Conservation (phyloP, 768 basidiomycete genomes). For the Coprinopsis cinerea region DNA sequence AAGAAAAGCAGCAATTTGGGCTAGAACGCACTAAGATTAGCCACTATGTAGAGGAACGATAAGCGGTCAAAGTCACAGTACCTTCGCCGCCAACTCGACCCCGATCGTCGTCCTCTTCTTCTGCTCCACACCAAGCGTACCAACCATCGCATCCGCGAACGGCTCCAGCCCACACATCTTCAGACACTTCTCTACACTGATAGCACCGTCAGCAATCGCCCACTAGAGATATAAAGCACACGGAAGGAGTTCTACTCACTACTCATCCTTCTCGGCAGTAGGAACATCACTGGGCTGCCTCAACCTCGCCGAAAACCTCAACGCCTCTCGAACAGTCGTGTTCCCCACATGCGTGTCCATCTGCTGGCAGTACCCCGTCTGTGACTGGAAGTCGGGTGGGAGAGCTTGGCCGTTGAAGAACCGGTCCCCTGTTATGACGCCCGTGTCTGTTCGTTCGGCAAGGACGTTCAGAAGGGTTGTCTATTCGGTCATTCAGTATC, state of each 20-base stretch:
- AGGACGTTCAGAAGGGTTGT: conserved; percentile 57
- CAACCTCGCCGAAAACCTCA: conserved; percentile 73
- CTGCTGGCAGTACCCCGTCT: conserved; percentile 85
- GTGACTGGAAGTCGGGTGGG: conserved; percentile 56
- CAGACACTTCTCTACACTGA: conserved; percentile 42
- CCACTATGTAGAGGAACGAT: too few species aligned
- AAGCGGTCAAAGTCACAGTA: conserved; percentile 21
- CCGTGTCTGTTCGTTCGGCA: conserved; percentile 42
- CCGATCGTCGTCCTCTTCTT: conserved; percentile 82
- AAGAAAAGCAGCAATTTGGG: conserved; percentile 79
- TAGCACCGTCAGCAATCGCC: conserved; percentile 2
- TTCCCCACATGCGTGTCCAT: conserved; percentile 74
- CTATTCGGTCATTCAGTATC: conserved; percentile 26
- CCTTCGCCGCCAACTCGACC: conserved; percentile 83
- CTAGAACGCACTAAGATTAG: conserved; percentile 27
- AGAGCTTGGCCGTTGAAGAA: conserved; percentile 50
- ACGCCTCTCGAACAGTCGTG: conserved; percentile 74
- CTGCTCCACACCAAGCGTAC: conserved; percentile 64
- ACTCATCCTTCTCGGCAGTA: conserved; percentile 67
- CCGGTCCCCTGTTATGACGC: conserved; percentile 44
- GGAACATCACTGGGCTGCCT: conserved; percentile 68
- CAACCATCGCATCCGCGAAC: conserved; percentile 59
- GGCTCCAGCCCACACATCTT: conserved; percentile 60
- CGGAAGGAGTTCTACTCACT: conserved; percentile 41
- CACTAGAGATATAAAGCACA: conserved; percentile 4